These are phyloP conservation scores for Aleurites moluccanus DNA, from an alignment of 441 rosid species.

Conservation along the genomic window DNA sequence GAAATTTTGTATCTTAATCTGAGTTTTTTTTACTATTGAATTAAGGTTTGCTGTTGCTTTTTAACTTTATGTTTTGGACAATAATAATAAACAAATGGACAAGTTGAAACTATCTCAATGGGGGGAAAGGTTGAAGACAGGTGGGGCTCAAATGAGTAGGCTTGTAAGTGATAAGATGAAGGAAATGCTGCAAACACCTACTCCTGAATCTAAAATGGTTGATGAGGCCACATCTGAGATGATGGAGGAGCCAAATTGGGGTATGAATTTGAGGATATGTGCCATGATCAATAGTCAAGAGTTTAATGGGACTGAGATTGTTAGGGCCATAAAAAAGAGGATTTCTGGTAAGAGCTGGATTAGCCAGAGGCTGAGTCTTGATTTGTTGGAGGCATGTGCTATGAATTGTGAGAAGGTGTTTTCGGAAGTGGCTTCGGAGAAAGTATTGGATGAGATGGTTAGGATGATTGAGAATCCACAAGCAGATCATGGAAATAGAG, in stretches of 20 bases:
- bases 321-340: constrained; percentile 71
- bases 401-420: constrained; percentile 82
- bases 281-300: constrained; percentile 70
- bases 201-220: constrained; percentile 72
- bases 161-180: constrained; percentile 77
- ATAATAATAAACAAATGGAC: constrained; percentile 48
- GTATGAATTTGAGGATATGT: constrained; percentile 85
- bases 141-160: constrained; percentile 80
- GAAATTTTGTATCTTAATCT: too few species aligned
- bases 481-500: constrained; percentile 51
- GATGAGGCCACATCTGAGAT: constrained; percentile 82
- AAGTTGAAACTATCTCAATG: constrained; percentile 63
- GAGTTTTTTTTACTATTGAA: constrained; percentile 7
- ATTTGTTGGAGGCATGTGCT: constrained; percentile 72
- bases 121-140: constrained; percentile 73
- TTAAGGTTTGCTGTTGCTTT: constrained; percentile 30
- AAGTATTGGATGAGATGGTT: constrained; percentile 87
- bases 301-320: constrained; percentile 63
- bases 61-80: too few species aligned
- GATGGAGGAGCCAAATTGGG: constrained; percentile 78
- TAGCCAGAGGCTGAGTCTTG: constrained; percentile 69
- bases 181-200: constrained; percentile 78
- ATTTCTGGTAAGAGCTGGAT: constrained; percentile 52
- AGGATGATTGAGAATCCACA: constrained; percentile 62
- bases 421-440: constrained; percentile 81